Evolutionary conservation across 139 green algal species (phyloP), one percentile per base, ranked within the genome.

Genomic region (Tetraselmis striata): DNA sequence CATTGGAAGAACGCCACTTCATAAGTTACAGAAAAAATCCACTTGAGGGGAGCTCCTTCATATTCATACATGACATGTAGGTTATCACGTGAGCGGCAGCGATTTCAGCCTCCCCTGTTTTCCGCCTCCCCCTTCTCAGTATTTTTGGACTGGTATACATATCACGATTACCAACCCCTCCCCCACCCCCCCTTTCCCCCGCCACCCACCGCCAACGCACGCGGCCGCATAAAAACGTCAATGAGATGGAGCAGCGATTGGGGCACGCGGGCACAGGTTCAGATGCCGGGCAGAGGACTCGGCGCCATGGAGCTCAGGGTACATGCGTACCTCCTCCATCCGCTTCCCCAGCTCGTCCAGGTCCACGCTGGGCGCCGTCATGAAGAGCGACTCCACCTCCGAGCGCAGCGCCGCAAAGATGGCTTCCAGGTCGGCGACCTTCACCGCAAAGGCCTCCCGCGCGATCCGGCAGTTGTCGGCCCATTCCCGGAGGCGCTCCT

Each of bases 341-440:
- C 86, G 74, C 26, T 59, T 1, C 0, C 86, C 88, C 32, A 97
- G 84, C n/a, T 84, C 85, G 29, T 94, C 90, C 59, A 97, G 87
- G 82, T 95, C 90, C 28, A 96, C 93, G 30, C 78, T 88, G 30
- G 93, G 92, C 2, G 88, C 91, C 80, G 90, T 80, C 89, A 95
- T 91, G 59, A 97, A 93, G 28, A 98, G 89, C 18, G 86, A 88
- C 90, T 98, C 93, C 82, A 98, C 92, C 59, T 95, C 93, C 0
- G 32, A 31, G 81, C 91, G 87, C 83, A 98, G 89, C 79, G 79
- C 30, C 26, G 77, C 80, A 81, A 93, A 96, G 80, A 93, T 83
- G 24, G 28, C 80, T 84, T 93, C 91, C 75, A 97, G 84, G 83
- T 96, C 93, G 30, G 75, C 29, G 28, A 94, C 94, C 91, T 97